phyloP scores from a whole-genome alignment of 495 filamentous ascomycete genomes.

The Penicillium nucicola region DNA sequence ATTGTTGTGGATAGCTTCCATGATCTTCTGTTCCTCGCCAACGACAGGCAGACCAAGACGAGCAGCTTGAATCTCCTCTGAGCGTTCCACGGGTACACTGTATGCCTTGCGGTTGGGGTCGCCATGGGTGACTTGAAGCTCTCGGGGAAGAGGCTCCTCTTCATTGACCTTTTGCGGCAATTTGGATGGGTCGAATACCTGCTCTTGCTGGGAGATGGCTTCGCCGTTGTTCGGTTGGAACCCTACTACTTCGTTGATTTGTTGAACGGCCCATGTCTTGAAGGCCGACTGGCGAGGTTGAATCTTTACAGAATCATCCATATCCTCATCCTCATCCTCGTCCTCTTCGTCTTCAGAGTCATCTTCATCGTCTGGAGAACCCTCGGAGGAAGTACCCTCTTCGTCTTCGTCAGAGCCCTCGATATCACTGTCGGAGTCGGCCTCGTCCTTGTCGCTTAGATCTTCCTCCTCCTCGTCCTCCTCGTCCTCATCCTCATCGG shows the following conservation, averaged over 20 bases:
- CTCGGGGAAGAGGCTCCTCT: slow-evolving; percentile 72
- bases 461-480: slow-evolving; percentile 14
- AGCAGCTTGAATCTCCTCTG: slow-evolving; percentile 68
- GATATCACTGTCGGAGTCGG: slow-evolving; percentile 17
- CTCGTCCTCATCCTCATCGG: slow-evolving; percentile 34
- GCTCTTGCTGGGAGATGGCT: slow-evolving; percentile 27
- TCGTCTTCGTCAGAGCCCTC: slow-evolving; percentile 15
- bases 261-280: slow-evolving; percentile 86
- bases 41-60: slow-evolving; percentile 85
- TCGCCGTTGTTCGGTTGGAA: slow-evolving; percentile 49
- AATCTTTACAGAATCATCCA: slow-evolving; percentile 25
- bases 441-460: slow-evolving; percentile 11
- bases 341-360: slow-evolving; percentile 25
- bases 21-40: slow-evolving; percentile 93
- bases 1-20: slow-evolving; percentile 94
- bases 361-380: slow-evolving; percentile 17
- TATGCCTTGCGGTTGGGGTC: slow-evolving; percentile 69
- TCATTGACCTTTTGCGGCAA: slow-evolving; percentile 51
- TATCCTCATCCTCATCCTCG: slow-evolving; percentile 15
- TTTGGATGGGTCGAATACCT: slow-evolving; percentile 25
- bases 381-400: slow-evolving; percentile 21
- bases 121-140: slow-evolving; percentile 60
- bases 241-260: slow-evolving; percentile 72
- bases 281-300: slow-evolving; percentile 67
- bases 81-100: slow-evolving; percentile 68